phyloP scores from a whole-genome alignment of 2,329 filamentous ascomycete species.

The Diaporthe sp. region DNA sequence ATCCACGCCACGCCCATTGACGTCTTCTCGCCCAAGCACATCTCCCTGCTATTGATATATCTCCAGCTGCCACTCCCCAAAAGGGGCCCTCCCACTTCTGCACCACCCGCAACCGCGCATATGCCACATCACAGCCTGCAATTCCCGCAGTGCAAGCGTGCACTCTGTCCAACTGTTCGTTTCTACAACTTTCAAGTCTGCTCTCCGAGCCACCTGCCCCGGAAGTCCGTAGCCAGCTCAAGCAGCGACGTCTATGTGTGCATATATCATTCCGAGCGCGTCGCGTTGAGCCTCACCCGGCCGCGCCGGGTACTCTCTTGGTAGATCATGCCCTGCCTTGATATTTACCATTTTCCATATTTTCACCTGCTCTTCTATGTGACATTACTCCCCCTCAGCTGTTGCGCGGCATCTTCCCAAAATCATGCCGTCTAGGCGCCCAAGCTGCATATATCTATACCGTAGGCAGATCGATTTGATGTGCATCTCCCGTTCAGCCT shows the following conservation, averaged over 20 bases:
- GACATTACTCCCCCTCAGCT: not conserved
- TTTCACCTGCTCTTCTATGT: not conserved
- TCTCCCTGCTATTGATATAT: constrained; percentile 33
- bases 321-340: not conserved
- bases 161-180: not conserved
- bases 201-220: too few relatives aligned
- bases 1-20: constrained; percentile 52
- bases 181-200: not conserved
- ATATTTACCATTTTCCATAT: not conserved
- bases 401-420: not conserved
- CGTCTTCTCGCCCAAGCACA: not conserved
- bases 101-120: constrained; percentile 37
- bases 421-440: not conserved
- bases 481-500: constrained; percentile 10
- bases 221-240: not conserved
- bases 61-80: not conserved
- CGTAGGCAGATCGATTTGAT: not conserved
- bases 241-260: not conserved
- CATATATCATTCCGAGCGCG: not conserved
- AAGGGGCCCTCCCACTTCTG: constrained; percentile 30
- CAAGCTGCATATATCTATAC: not conserved
- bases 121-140: constrained; percentile 34
- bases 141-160: constrained; percentile 29
- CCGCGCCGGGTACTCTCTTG: not conserved
- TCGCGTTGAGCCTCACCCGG: constrained; percentile 4